These are phyloP conservation scores for Xylariaceae sp. DNA, from an alignment of 2,329 filamentous ascomycete species.

Conservation along the genomic window DNA sequence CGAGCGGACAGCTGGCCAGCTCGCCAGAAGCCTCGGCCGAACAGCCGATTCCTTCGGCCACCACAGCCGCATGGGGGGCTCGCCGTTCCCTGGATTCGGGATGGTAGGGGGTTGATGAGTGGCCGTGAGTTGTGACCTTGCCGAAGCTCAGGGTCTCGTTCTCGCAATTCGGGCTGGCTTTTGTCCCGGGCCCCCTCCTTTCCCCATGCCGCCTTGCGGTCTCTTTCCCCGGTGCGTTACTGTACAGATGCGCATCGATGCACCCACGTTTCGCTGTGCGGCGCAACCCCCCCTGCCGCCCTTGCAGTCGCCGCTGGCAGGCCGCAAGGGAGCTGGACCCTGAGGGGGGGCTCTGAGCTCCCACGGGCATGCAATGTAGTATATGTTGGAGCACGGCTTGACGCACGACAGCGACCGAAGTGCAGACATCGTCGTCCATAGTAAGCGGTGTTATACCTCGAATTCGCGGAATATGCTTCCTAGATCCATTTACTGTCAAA, in stretches of 20 bases:
- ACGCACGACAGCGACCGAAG: constrained; percentile 9
- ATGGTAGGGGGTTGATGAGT: constrained; percentile 15
- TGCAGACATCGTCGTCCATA: constrained; percentile 7
- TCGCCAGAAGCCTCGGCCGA: constrained; percentile 14
- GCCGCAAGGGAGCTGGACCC: no score
- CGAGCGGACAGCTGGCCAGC: not conserved
- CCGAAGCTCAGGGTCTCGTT: not conserved
- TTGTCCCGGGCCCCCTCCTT: no score
- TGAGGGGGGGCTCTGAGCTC: no score
- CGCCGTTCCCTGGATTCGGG: constrained; percentile 18
- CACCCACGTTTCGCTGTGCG: no score
- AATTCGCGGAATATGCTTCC: constrained; percentile 9
- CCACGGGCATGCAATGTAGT: no score
- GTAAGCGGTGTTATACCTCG: constrained; percentile 9
- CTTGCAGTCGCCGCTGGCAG: no score
- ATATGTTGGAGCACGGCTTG: constrained; percentile 8
- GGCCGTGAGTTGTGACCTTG: no score
- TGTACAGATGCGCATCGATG: no score
- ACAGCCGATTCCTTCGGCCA: constrained; percentile 15
- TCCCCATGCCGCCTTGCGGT: no score
- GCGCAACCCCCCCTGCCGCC: no score
- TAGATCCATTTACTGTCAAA: constrained; percentile 7
- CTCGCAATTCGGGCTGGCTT: no score
- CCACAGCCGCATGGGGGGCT: constrained; percentile 14
- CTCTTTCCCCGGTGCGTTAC: no score